Evolutionary conservation across 1,284 basidiomycete species (phyloP).

Genomic region (Trichosporon sp.): DNA sequence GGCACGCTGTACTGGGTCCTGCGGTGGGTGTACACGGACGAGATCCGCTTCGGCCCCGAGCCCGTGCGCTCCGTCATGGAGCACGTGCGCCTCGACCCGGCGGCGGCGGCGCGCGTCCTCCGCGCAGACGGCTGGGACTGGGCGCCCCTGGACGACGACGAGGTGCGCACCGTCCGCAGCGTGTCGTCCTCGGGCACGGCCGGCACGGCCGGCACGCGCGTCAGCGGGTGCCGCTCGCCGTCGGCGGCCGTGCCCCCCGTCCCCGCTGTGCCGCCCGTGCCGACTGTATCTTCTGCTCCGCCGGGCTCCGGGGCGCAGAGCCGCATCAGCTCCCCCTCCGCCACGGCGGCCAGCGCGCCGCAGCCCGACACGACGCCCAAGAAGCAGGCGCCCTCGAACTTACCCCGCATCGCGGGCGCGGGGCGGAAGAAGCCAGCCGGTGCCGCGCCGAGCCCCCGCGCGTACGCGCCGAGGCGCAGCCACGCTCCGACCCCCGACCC

Average conservation of each 20-base stretch:
- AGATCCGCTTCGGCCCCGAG: conserved; percentile 51
- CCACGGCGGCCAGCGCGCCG: background rate
- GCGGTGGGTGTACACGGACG: conserved; percentile 63
- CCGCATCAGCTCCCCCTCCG: background rate
- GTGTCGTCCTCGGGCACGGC: conserved; percentile 24
- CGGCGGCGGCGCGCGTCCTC: conserved; percentile 12
- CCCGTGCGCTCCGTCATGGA: conserved; percentile 42
- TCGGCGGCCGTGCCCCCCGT: background rate
- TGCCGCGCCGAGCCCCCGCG: background rate
- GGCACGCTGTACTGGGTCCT: conserved; percentile 77
- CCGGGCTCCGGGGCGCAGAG: background rate
- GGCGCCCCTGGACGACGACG: conserved; percentile 8
- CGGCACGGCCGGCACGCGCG: background rate
- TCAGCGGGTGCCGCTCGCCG: conserved; percentile 6
- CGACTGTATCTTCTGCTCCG: background rate
- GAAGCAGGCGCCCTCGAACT: background rate
- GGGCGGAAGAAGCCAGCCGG: background rate
- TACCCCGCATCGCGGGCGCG: background rate
- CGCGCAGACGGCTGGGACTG: conserved; percentile 19
- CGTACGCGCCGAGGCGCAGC: conserved; percentile 27
- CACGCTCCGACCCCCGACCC: conserved; percentile 57
- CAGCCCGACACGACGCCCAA: background rate
- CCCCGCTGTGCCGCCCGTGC: background rate
- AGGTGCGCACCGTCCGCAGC: conserved; percentile 24
- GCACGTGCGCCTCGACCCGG: conserved; percentile 24